phyloP scores from a whole-genome alignment of 2,329 filamentous ascomycete species.

The Colletotrichum siamense region DNA sequence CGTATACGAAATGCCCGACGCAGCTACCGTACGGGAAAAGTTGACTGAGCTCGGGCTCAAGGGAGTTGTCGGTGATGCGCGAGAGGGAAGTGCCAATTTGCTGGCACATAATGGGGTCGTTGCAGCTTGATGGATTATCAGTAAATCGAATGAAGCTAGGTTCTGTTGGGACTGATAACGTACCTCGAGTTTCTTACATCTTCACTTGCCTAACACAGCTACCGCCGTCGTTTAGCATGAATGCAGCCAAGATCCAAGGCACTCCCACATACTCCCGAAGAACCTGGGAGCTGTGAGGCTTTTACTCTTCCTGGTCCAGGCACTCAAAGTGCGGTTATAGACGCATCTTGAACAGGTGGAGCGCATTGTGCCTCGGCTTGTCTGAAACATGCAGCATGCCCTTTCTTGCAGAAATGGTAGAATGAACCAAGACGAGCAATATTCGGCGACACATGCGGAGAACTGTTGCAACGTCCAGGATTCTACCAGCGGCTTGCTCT shows the following conservation, averaged over 20 bases:
- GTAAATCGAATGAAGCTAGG: not conserved
- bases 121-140: not conserved
- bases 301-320: conserved; percentile 1
- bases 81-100: not conserved
- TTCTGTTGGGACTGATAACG: not conserved
- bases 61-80: not conserved
- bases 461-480: not conserved
- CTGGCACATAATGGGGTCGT: not conserved
- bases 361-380: not conserved
- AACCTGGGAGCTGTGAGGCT: not conserved
- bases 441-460: not conserved
- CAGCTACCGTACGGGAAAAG: not conserved
- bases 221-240: not conserved
- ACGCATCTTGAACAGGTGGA: not conserved
- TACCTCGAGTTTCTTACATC: not conserved
- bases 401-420: not conserved
- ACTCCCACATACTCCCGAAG: not conserved
- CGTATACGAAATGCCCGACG: not conserved
- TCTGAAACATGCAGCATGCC: not conserved
- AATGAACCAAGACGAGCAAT: not conserved
- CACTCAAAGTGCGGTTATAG: conserved; percentile 27
- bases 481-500: not conserved
- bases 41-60: not conserved
- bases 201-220: not conserved
- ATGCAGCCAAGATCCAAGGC: not conserved